Base-by-base conservation (phyloP, 169 alveolate species). In the Plasmodium billcollinsi region DNA sequence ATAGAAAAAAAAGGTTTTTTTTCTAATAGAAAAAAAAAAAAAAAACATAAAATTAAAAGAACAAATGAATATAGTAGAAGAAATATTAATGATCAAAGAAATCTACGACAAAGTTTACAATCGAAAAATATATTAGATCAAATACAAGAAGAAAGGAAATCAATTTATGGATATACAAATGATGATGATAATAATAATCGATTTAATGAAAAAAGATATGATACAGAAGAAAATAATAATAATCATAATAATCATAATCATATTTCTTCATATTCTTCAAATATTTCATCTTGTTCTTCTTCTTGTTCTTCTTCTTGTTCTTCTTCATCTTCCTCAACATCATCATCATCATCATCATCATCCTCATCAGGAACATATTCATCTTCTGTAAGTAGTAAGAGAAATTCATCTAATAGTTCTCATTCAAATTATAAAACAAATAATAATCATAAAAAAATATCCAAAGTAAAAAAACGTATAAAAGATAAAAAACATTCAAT, bases 1-100 rank as follows among this genome's bases (percentile, higher is more conserved):
- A 18, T 80, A 33, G 83, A 80, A 56, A 80, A 80, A 54, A 80
- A 80, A 43, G 80, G 90, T 4, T 80, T 80, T 66, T 80, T 80
- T 56, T 80, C 80, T 3, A 69, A 65, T 69, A 71, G 59, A 24
- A 69, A 56, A 56, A 69, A 80, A 26, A 80, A 80, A 47, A 76
- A 56, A 65, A 75, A 49, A 62, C 39, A 65, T 15, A 49, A 47
- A 69, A 65, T 39, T 29, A 80, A 67, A 54, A 67, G 43, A 24
- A 24, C 24, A 14, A 20, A 12, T 20, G 76, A 80, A 61, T 50
- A 43, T 43, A 80, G 24, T 61, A 80, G 14, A 80, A 80, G 66
- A 80, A 21, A 39, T 67, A 63, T 59, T 67, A 56, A 52, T 15
- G 80, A 80, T 5, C 7, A 58, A 11, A 80, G 54, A 20, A 67